Conservation (phyloP, 140 eudicot species). For the Anethum foeniculum region DNA sequence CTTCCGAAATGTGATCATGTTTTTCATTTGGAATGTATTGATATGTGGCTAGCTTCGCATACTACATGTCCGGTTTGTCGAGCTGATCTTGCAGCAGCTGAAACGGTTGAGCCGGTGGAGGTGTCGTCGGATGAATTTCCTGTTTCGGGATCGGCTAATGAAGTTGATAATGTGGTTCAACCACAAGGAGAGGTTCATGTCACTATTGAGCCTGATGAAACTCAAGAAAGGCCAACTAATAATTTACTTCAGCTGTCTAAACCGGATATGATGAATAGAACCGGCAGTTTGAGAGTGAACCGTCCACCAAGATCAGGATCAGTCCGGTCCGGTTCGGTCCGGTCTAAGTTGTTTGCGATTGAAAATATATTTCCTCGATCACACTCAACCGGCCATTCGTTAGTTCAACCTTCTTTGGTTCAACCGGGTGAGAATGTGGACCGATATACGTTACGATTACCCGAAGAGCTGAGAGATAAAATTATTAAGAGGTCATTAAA, state of each 20-base stretch:
- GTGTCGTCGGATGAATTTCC: background rate
- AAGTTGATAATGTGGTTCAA: background rate
- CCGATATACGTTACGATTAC: slow-evolving; percentile 64
- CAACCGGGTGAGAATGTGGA: slow-evolving; percentile 70
- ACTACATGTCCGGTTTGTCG: slow-evolving; percentile 90
- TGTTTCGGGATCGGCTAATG: background rate
- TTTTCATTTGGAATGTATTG: slow-evolving; percentile 76
- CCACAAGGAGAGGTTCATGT: background rate
- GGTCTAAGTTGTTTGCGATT: background rate
- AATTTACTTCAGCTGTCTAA: background rate
- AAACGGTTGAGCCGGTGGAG: slow-evolving; percentile 20
- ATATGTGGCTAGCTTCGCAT: slow-evolving; percentile 68
- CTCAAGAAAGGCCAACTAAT: background rate
- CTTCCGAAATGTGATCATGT: slow-evolving; percentile 79
- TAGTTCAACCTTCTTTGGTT: slow-evolving; percentile 26
- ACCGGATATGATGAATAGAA: slow-evolving; percentile 17
- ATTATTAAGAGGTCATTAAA: slow-evolving; percentile 53
- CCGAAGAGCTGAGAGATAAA: slow-evolving; percentile 52
- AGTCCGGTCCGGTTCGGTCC: slow-evolving; percentile 3
- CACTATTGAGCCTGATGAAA: background rate
- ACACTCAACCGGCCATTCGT: slow-evolving; percentile 61
- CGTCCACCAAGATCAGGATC: slow-evolving; percentile 24
- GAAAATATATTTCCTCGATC: slow-evolving; percentile 41
- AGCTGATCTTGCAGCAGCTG: slow-evolving; percentile 42
- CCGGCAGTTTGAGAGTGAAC: slow-evolving; percentile 31